Conservation (phyloP, 345 rosid species). For the Hibiscus mutabilis region DNA sequence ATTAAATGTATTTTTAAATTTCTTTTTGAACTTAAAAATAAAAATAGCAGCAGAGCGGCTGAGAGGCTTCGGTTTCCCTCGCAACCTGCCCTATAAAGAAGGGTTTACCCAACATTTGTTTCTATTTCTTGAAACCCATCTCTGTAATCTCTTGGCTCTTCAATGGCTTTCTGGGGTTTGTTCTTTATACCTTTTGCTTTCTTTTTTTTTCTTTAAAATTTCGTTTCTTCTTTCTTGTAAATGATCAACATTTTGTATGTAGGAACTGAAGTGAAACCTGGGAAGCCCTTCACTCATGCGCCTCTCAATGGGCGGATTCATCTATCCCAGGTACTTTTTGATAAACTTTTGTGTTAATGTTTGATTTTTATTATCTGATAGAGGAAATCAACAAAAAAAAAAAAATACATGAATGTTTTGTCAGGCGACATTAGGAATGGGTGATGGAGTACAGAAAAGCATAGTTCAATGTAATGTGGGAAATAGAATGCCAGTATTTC, state of each 20-base stretch:
- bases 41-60: neutral
- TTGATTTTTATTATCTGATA: neutral
- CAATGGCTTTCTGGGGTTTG: slow-evolving; percentile 6
- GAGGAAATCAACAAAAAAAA: neutral
- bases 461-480: slow-evolving; percentile 76
- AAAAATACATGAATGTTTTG: neutral
- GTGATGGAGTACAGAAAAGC: slow-evolving; percentile 28
- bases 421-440: slow-evolving; percentile 55
- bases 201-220: neutral
- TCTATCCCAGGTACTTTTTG: slow-evolving; percentile 46
- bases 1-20: no score
- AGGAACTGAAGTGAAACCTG: slow-evolving; percentile 68
- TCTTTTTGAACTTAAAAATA: no score
- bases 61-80: neutral
- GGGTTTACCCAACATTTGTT: neutral
- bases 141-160: neutral
- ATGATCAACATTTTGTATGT: slow-evolving; percentile 18
- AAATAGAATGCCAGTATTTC: slow-evolving; percentile 43
- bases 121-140: neutral
- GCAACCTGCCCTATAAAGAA: neutral
- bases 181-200: neutral
- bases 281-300: slow-evolving; percentile 45
- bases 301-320: slow-evolving; percentile 44
- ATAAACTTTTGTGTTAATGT: neutral
- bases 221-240: neutral